Conservation (phyloP, 1,284 basidiomycete genomes). For the Microbotryum violaceum region DNA sequence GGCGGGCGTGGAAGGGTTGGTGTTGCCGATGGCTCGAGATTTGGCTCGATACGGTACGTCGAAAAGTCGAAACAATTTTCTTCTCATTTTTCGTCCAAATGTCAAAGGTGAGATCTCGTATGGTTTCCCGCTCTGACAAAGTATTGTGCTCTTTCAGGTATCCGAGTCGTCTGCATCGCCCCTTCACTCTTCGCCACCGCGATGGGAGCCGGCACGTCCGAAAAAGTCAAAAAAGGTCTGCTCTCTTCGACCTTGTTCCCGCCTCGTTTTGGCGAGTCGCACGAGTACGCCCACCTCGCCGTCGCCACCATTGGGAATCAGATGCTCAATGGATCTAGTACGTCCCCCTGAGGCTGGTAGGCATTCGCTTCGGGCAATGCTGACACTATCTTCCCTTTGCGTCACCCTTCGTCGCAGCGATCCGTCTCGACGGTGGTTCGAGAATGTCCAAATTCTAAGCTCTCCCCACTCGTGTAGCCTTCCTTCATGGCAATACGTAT, state of each 20-base stretch:
- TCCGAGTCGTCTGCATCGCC: constrained; percentile 34
- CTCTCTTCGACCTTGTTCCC: constrained; percentile 25
- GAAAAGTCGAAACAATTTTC: not conserved
- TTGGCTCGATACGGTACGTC: constrained; percentile 38
- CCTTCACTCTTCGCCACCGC: constrained; percentile 40
- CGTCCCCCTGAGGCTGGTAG: not conserved
- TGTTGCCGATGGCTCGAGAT: constrained; percentile 42
- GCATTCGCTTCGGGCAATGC: not conserved
- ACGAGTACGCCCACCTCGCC: constrained; percentile 39
- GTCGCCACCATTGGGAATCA: constrained; percentile 35
- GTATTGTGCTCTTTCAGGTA: constrained; percentile 16
- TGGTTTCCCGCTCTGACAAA: not conserved
- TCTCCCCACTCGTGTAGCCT: too few relatives aligned
- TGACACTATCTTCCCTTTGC: not conserved
- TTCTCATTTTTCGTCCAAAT: not conserved
- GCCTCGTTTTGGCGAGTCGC: constrained; percentile 35
- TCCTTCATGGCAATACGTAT: too few relatives aligned
- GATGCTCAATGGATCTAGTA: constrained; percentile 27
- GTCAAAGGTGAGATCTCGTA: not conserved
- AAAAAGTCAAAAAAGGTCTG: constrained; percentile 13
- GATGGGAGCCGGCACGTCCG: constrained; percentile 37
- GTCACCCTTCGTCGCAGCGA: constrained; percentile 1
- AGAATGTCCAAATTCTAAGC: constrained; percentile 29
- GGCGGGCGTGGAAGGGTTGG: constrained; percentile 38
- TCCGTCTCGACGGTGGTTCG: constrained; percentile 27